Conservation (phyloP, 306 rosid species). For the Heteromeles arbutifolia region DNA sequence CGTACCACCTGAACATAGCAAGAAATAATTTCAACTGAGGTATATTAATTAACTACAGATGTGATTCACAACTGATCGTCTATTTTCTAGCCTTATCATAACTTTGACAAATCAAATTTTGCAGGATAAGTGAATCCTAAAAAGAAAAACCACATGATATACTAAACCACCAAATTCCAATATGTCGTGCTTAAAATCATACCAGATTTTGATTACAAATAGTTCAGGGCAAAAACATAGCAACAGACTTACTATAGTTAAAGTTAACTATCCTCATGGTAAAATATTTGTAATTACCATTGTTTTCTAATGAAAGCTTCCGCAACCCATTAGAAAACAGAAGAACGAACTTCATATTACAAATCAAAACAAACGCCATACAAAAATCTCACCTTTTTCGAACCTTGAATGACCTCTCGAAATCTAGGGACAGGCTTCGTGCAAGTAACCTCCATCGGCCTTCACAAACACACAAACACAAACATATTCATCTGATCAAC, state of each 20-base stretch:
- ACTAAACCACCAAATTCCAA: neutral
- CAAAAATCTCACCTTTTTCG: conserved; percentile 53
- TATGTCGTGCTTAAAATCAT: neutral
- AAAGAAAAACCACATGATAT: neutral
- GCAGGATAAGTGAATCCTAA: neutral
- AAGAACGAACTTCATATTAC: neutral
- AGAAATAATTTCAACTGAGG: conserved; percentile 1
- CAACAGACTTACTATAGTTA: neutral
- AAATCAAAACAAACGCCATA: neutral
- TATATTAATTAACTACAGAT: neutral
- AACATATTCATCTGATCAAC: conserved; percentile 7
- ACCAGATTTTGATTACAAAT: neutral
- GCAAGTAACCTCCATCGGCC: conserved; percentile 91
- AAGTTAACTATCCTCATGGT: neutral
- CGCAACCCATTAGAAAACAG: neutral
- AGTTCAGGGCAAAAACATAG: neutral
- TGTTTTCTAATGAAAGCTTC: neutral
- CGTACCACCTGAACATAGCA: conserved; percentile 44
- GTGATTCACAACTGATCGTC: neutral
- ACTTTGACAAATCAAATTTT: neutral
- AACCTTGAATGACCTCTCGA: conserved; percentile 72
- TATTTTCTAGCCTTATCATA: neutral
- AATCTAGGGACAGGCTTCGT: conserved; percentile 30
- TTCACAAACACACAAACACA: conserved; percentile 24
- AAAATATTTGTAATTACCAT: neutral